Evolutionary conservation across 2,329 filamentous ascomycete species (phyloP), one percentile per base, ranked within the genome.

Genomic region (Ascochyta koolunga): DNA sequence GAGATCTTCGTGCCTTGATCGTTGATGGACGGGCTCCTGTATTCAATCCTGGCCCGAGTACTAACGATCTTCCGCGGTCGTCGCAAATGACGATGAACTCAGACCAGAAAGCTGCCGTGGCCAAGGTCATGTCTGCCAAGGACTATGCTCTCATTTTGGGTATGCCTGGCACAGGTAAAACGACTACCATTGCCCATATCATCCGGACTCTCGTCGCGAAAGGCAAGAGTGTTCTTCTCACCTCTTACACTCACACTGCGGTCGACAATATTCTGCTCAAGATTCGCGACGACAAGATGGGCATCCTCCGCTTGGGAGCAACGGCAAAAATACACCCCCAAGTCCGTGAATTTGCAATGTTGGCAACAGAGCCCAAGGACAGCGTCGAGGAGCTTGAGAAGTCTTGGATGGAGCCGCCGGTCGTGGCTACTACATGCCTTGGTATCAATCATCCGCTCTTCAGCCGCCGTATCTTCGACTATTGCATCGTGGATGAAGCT

Each of bases 91-190:
- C 80, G 45, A 85, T 99, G 64, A 99, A 99, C 62, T 81, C 90
- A 9, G 95, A 98, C 69, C 95, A 99, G 74, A 87, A 83, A 67
- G 83, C 82, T 53, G 95, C 95, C 0, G 92, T 99, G 46, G 85
- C 91, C 64, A 98, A 97, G 75, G 93, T 99, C 33, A 96, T 99
- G 89, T 91, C 89, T 67, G 93, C 95, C 3, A 85, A 90, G 63
- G 93, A 99, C 77, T 99, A 98, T 74, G 93, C 95, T 7, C 82
- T 99, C n/a, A 93, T 99, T 11, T 84, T 99, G 18, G 95, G 95
- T 24, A 99, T 99, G 95, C 95, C 95, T 1, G 95, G 95, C 7
- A 99, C 95, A 0, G 95, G 95, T 53, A 99, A 99, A 76, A 99
- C 95, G 2, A 99, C 95, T 0, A 99, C 95, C 0, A 98, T 99